phyloP scores from a whole-genome alignment of 2,329 filamentous ascomycete species.

The Penicillium sp. region DNA sequence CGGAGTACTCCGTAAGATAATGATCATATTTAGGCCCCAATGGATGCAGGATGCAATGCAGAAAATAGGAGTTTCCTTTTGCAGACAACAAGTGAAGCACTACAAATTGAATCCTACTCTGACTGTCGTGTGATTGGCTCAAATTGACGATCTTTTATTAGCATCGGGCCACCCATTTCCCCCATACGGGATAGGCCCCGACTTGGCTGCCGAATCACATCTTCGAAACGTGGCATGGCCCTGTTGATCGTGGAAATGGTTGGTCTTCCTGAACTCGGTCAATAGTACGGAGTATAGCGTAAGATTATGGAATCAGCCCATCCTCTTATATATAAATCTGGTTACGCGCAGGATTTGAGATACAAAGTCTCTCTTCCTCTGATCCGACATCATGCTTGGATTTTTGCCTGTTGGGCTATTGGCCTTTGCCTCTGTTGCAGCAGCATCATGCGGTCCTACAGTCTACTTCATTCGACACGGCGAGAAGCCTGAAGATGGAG shows the following conservation, averaged over 20 bases:
- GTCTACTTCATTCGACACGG: constrained; percentile 65
- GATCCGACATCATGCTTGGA: background rate
- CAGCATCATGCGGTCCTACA: constrained; percentile 41
- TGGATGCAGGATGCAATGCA: background rate
- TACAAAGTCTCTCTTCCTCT: background rate
- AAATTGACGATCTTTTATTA: background rate
- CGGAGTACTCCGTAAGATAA: too few relatives aligned
- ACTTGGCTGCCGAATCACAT: background rate
- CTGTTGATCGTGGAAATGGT: background rate
- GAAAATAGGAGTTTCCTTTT: background rate
- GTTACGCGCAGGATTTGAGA: background rate
- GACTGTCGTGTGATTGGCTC: background rate
- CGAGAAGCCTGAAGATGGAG: constrained; percentile 55
- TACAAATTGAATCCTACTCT: background rate
- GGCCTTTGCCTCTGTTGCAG: constrained; percentile 14
- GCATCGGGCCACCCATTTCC: background rate
- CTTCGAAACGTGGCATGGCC: background rate
- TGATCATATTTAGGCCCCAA: too few relatives aligned
- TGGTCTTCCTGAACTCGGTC: background rate
- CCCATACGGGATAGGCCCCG: background rate
- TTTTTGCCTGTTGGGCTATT: background rate
- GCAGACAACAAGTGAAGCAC: background rate
- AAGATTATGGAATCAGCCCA: too few relatives aligned
- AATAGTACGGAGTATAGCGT: too few relatives aligned
- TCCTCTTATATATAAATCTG: background rate